A percentile compares a stretch with the other conserved stretches of the same genome.
Conservation (phyloP, 805 yeast species). For the Grigorovia humatica region DNA sequence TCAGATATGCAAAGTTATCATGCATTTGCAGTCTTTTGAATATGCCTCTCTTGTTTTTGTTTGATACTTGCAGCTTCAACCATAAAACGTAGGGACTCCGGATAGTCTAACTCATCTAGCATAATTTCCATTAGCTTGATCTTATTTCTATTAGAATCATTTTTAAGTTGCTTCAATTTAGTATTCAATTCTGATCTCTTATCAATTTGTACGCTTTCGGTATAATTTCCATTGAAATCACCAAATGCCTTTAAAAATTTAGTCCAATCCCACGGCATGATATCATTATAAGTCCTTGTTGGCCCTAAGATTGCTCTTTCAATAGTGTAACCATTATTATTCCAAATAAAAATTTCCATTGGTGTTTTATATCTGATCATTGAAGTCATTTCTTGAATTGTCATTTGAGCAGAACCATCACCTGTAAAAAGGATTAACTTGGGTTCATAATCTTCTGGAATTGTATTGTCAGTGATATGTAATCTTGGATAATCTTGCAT, state of each 20-base stretch:
- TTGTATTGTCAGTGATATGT: slow-evolving; percentile 22
- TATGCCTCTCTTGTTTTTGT: background rate
- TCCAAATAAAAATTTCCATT: slow-evolving; percentile 65
- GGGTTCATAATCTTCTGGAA: slow-evolving; percentile 26
- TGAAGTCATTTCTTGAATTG: slow-evolving; percentile 71
- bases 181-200: slow-evolving; percentile 31
- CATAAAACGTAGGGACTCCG: slow-evolving; percentile 47
- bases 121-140: slow-evolving; percentile 50
- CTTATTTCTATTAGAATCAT: slow-evolving; percentile 25
- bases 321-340: slow-evolving; percentile 83
- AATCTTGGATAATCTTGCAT: slow-evolving; percentile 38
- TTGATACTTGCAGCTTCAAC: slow-evolving; percentile 14
- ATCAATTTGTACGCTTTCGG: slow-evolving; percentile 29
- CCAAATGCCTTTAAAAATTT: slow-evolving; percentile 58
- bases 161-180: slow-evolving; percentile 30
- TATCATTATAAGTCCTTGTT: slow-evolving; percentile 66
- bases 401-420: slow-evolving; percentile 94
- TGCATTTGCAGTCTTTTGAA: background rate
- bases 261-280: slow-evolving; percentile 77
- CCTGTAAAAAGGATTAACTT: slow-evolving; percentile 73
- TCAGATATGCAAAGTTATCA: background rate
- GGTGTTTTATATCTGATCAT: slow-evolving; percentile 48
- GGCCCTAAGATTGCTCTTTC: slow-evolving; percentile 83
- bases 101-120: slow-evolving; percentile 51
- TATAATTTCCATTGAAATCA: slow-evolving; percentile 29